Evolutionary conservation across 2,329 filamentous ascomycete genomes (phyloP).

Genomic region (Apiospora malaysiana): DNA sequence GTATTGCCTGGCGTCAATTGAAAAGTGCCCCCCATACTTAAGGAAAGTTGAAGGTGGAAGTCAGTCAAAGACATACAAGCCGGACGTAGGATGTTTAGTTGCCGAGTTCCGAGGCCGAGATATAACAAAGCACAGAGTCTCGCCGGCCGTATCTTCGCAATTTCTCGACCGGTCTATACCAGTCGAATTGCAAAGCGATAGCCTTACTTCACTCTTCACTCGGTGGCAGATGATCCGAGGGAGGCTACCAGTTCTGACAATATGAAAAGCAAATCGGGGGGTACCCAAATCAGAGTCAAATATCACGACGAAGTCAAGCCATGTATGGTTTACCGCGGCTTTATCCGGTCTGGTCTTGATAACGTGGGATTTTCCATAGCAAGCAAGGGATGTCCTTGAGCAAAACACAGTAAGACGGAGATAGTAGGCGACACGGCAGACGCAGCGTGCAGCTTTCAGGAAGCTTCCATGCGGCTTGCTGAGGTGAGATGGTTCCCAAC

Average conservation of each 20-base stretch:
- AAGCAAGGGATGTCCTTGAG: slow-evolving; percentile 5
- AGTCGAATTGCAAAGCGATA: background rate
- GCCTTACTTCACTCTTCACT: background rate
- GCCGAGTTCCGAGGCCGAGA: background rate
- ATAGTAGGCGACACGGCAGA: background rate
- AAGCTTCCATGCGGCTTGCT: slow-evolving; percentile 11
- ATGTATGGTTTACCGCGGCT: background rate
- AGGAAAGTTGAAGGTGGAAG: background rate
- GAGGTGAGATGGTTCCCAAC: background rate
- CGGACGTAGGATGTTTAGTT: background rate
- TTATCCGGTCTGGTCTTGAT: background rate
- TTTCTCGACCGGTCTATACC: background rate
- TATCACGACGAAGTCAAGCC: background rate
- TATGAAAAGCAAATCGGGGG: background rate
- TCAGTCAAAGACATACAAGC: background rate
- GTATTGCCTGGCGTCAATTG: background rate
- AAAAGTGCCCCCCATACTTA: background rate
- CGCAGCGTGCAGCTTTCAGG: background rate
- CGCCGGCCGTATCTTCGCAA: background rate
- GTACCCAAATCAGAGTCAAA: background rate
- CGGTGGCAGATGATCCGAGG: background rate
- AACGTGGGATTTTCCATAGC: background rate
- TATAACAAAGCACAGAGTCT: background rate
- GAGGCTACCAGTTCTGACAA: too few species aligned
- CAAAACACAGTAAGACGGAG: background rate